Evolutionary conservation across 2,329 filamentous ascomycete species (phyloP), one percentile per base, ranked within the genome.

Genomic region (Sclerotinia spermophila): DNA sequence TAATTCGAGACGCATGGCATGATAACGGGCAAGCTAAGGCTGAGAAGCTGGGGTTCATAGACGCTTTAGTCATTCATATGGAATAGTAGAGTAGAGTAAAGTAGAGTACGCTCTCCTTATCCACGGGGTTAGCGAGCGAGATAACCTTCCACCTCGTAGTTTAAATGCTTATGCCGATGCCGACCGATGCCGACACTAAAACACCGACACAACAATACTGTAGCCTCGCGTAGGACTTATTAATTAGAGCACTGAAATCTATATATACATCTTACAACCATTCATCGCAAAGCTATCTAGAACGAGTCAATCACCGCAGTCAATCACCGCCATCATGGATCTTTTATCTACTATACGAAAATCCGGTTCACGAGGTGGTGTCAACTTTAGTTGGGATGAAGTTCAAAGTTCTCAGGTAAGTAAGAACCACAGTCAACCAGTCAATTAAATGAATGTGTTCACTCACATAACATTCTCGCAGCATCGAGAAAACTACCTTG

Each of bases 301-400:
- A 51, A 38, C 24, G 27, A 33, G 8, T 24, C 6, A 30, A 24
- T 42, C 21, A 56, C 38, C 2, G 48, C 48, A 53, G 13, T 33
- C 30, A 33, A 56, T 33, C 53, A 33, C 30, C 59, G 24, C 5
- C 40, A 73, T 72, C 70, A 97, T 99, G 96, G 96, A 99, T 86
- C 87, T 99, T 69, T 89, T 98, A 69, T 92, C 94, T 72, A 93
- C 92, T 56, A 91, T 99, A 73, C 93, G 94, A 78, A 98, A 99
- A 82, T 83, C 86, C 27, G 95, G 97, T 80, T 96, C 93, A 77
- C 91, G 96, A 75, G 96, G 96, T 78, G 96, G 96, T 79, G 92
- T 92, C 81, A 94, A 97, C 81, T 99, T 99, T 84, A 94, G 90
- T 82, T 98, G 96, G 96, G 92, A 95, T 75, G 94, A 97, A 76